Base-by-base conservation (phyloP, 768 basidiomycete species). In the Mycena galericulata region DNA sequence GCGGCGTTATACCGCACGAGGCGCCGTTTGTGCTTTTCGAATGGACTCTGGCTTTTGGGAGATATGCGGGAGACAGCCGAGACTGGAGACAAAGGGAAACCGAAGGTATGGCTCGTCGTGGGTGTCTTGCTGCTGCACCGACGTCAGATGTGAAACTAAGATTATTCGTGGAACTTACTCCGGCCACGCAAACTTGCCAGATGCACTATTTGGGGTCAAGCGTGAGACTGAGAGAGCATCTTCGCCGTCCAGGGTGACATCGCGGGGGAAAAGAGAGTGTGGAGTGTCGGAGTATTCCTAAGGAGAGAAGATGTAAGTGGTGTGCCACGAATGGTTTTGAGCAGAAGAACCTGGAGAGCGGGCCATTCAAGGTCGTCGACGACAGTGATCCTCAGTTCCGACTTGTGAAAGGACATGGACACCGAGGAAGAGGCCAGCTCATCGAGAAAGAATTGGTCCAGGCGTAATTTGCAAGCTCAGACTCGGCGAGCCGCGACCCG, bases 361-460 rank as follows among this genome's bases (percentile, higher is more conserved):
- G 70, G 70, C 66, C 66, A 71, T 45, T 67, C 70, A 36, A 68
- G 63, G 26, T 63, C 51, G 7, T 71, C 70, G 27, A 62, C 62
- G 46, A 71, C 62, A 22, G 56, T 65, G 15, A 71, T 71, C 57
- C 60, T 71, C 63, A 71, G 38, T 54, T 67, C 51, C 20, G 59
- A 36, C 30, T 58, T 64, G 57, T 57, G 56, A 6, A 56, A 55
- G 62, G 68, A 53, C 70, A 71, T 71, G 57, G 57, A 41, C 62
- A 53, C 50, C 54, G 66, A 32, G n/a, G 40, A 9, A 46, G 70
- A 71, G 70, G 46, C 70, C 70, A 71, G 70, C 70, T 71, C 70
- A 71, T 71, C 45, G 70, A 68, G 45, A 50, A 60, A 29, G 49
- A 32, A 41, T 40, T 46, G 26, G 54, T 22, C 27, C 38, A 56